Conservation (phyloP, 1,139 yeast species). For the Lodderomyces margitis region DNA sequence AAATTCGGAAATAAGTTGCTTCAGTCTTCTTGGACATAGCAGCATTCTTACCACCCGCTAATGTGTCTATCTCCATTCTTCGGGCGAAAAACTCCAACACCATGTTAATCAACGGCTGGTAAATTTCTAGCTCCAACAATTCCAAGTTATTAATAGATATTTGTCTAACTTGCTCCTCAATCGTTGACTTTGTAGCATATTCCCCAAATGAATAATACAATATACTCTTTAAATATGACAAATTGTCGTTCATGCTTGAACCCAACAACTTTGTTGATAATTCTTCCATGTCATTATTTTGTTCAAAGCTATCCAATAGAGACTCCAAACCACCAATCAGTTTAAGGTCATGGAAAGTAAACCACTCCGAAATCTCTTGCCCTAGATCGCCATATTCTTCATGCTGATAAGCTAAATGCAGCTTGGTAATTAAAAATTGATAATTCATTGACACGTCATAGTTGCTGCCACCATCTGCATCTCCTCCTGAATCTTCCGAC, state of each 20-base stretch:
- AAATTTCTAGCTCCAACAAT: slow-evolving; percentile 12
- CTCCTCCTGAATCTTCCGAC: slow-evolving; percentile 12
- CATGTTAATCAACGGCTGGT: slow-evolving; percentile 15
- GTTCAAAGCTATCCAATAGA: slow-evolving; percentile 16
- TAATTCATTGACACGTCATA: slow-evolving; percentile 13
- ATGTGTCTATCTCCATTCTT: slow-evolving; percentile 16
- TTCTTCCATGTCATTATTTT: slow-evolving; percentile 4
- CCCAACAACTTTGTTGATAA: slow-evolving; percentile 4
- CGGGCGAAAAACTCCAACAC: slow-evolving; percentile 17
- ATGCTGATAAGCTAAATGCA: slow-evolving; percentile 46
- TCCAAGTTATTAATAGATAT: slow-evolving; percentile 21
- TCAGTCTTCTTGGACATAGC: slow-evolving; percentile 12
- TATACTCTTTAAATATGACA: slow-evolving; percentile 15
- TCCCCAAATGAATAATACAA: slow-evolving; percentile 45
- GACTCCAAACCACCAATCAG: slow-evolving; percentile 24
- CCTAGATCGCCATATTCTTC: slow-evolving; percentile 39
- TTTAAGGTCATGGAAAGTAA: slow-evolving; percentile 49
- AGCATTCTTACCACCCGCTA: background rate
- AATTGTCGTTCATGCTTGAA: slow-evolving; percentile 1
- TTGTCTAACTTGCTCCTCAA: slow-evolving; percentile 33
- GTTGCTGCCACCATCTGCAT: slow-evolving; percentile 2
- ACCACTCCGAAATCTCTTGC: slow-evolving; percentile 65
- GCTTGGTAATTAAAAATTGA: slow-evolving; percentile 34
- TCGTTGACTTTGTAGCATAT: slow-evolving; percentile 27
- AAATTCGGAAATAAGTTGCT: slow-evolving; percentile 29